Evolutionary conservation across 306 rosid species (phyloP).

Genomic region (Citrullus amarus): DNA sequence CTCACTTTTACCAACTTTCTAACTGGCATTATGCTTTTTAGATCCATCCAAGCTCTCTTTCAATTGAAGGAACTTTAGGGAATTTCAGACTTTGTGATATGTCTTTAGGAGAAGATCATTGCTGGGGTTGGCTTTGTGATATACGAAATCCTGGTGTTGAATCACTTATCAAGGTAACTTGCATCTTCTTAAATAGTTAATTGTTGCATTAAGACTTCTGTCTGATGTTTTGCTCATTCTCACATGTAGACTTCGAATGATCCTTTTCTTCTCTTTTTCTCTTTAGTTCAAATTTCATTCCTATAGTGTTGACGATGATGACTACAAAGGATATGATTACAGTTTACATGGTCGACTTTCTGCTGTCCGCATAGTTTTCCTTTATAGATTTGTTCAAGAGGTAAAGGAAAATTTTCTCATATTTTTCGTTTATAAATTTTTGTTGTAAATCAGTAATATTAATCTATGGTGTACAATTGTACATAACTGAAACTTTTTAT

Average conservation of each 20-base stretch:
- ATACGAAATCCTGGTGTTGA: conserved; percentile 89
- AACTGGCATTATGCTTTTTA: conserved; percentile 9
- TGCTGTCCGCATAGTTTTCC: conserved; percentile 94
- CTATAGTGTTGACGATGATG: conserved; percentile 76
- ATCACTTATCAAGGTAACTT: conserved; percentile 73
- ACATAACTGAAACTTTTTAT: neutral
- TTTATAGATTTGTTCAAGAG: conserved; percentile 95
- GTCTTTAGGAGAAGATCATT: conserved; percentile 61
- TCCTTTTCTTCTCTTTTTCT: conserved; percentile 15
- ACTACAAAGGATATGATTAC: conserved; percentile 83
- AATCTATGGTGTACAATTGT: neutral
- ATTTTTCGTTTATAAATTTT: neutral
- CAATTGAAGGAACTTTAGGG: conserved; percentile 84
- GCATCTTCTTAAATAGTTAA: neutral
- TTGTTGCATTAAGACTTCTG: conserved; percentile 4
- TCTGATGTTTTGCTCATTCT: neutral
- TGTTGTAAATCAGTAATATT: conserved; percentile 6
- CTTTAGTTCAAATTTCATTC: conserved; percentile 86
- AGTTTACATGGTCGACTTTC: conserved; percentile 83
- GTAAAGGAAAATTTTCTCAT: conserved; percentile 28
- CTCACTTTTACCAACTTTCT: neutral
- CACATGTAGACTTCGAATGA: neutral
- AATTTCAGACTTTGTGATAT: conserved; percentile 82
- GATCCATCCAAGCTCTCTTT: conserved; percentile 91
- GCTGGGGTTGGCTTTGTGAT: conserved; percentile 97